Evolutionary conservation across 495 filamentous ascomycete species (phyloP), one percentile per base, ranked within the genome.

Genomic region (Penicillium steckii): DNA sequence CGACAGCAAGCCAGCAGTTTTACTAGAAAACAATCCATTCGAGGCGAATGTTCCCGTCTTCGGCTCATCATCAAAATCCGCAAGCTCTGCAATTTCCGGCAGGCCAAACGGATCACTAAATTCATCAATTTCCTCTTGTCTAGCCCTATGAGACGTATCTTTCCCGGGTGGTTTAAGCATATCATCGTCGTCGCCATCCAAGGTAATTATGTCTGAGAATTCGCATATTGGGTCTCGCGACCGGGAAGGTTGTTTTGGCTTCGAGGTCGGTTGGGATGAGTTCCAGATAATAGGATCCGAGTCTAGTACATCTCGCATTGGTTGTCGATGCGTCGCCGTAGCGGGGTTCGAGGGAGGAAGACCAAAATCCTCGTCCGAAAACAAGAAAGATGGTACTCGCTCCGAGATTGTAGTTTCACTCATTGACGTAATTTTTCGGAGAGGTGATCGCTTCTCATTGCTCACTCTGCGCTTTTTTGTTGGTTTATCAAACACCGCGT

Each of bases 221-320:
- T 46, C 37, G 21, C n/a, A 32, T 18, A 48, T 50, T 12, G 53
- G 15, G 44, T 48, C 38, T 24, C 29, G 40, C 35, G 47, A 38
- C 1, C 17, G 30, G 17, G 40, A 25, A 23, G 37, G 46, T 17
- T 32, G 18, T 33, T 45, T 38, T 46, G 32, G 21, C 30, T 50
- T 56, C 13, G 55, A 21, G 25, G 46, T 27, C n/a, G 46, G 63
- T 33, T 64, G 65, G 13, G 79, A 79, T 13, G 80, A 84, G 0
- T 78, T 81, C 58, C 80, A 78, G 4, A 78, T 50, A 50, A 82
- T 78, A 1, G 80, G 77, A 62, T 84, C 81, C 0, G 70, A 75
- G 13, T 75, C 71, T 23, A 71, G 61, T n/a, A 57, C 50, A 30
- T 50, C 46, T 46, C 43, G 47, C 50, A 3, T 33, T 22, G 2